These are phyloP conservation scores for Limnanthes douglasii DNA, from an alignment of 345 rosid genomes.

Conservation along the genomic window DNA sequence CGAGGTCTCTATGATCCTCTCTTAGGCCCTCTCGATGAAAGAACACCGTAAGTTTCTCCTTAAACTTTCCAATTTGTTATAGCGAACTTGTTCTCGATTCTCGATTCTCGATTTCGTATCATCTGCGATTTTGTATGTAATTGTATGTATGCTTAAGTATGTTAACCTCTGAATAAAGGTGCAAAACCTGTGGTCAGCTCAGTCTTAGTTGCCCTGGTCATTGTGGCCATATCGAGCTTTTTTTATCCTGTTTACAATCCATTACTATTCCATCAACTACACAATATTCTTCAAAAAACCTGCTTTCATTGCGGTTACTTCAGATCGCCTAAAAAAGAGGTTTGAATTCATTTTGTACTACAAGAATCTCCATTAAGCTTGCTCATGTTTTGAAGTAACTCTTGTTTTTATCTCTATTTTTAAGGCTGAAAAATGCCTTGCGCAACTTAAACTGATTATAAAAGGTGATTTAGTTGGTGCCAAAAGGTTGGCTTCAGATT, in stretches of 20 bases:
- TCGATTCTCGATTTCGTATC: neutral
- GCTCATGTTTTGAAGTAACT: constrained; percentile 2
- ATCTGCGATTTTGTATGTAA: no score
- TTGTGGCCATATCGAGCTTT: constrained; percentile 79
- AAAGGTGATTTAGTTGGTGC: constrained; percentile 73
- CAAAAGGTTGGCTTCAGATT: constrained; percentile 29
- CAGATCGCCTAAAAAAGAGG: constrained; percentile 22
- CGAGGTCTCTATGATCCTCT: constrained; percentile 49
- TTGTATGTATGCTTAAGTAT: no score
- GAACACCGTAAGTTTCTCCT: constrained; percentile 18
- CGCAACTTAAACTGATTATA: constrained; percentile 53
- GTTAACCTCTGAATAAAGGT: constrained; percentile 53
- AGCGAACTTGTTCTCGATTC: neutral
- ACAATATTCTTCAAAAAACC: constrained; percentile 38
- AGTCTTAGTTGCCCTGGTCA: constrained; percentile 68
- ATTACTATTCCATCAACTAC: constrained; percentile 46
- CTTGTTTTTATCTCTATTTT: constrained; percentile 5
- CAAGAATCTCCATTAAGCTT: neutral
- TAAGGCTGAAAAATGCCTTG: constrained; percentile 42
- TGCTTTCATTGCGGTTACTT: constrained; percentile 63
- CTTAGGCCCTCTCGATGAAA: constrained; percentile 29
- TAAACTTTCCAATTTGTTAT: neutral
- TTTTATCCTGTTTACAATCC: constrained; percentile 66
- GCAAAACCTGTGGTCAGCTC: constrained; percentile 56
- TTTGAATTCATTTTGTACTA: constrained; percentile 6